These are phyloP conservation scores for Incumbomyces delicatus DNA, from an alignment of 2,329 filamentous ascomycete species.

Conservation along the genomic window DNA sequence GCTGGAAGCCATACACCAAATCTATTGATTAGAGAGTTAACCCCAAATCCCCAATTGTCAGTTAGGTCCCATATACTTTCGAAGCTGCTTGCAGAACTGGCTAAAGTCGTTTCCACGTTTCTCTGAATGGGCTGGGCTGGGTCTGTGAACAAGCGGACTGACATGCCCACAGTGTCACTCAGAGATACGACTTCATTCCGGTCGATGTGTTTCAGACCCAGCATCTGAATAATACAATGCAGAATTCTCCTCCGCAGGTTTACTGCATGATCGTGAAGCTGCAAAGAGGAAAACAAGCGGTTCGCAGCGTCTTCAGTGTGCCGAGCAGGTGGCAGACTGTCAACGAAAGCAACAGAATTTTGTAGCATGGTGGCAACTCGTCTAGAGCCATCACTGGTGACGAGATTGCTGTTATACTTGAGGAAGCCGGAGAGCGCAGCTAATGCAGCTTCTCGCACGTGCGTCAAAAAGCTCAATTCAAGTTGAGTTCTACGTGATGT, in stretches of 20 bases:
- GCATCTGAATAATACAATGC: conserved; percentile 87
- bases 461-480: conserved; percentile 84
- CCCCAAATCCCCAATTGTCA: conserved; percentile 89
- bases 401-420: conserved; percentile 80
- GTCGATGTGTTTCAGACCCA: conserved; percentile 76
- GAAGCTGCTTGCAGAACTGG: conserved; percentile 77
- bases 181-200: conserved; percentile 79
- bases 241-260: conserved; percentile 90
- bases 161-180: conserved; percentile 80
- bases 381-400: conserved; percentile 90
- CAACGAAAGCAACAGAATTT: conserved; percentile 84
- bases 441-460: conserved; percentile 88
- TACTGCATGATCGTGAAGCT: conserved; percentile 79
- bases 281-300: conserved; percentile 71
- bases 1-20: conserved; percentile 63
- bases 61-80: conserved; percentile 92
- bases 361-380: conserved; percentile 89
- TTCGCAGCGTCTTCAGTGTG: conserved; percentile 78
- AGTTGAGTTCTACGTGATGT: conserved; percentile 72
- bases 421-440: conserved; percentile 87
- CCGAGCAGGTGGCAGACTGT: conserved; percentile 71
- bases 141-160: conserved; percentile 85
- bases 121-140: conserved; percentile 76
- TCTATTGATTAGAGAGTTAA: conserved; percentile 73
- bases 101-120: conserved; percentile 82